Evolutionary conservation across 2,329 filamentous ascomycete genomes (phyloP).

Genomic region (Thielaviopsis euricoi): DNA sequence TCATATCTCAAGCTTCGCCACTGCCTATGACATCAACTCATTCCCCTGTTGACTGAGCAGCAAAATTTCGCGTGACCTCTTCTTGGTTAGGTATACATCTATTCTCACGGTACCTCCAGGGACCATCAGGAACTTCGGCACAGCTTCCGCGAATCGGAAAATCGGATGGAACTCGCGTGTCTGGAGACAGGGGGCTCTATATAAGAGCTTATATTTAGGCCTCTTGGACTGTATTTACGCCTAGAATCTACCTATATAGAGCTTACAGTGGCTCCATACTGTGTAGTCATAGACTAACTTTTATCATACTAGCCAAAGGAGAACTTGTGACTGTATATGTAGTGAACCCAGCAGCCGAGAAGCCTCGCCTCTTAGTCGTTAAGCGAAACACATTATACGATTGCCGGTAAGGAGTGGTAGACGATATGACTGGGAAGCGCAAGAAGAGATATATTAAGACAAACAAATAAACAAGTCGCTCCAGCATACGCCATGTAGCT

Average conservation of each 20-base stretch:
- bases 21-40: too few species aligned
- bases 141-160: not conserved
- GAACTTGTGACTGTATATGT: too few species aligned
- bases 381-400: too few species aligned
- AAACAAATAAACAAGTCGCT: not conserved
- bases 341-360: too few species aligned
- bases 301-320: too few species aligned
- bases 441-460: not conserved
- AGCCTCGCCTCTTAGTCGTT: too few species aligned
- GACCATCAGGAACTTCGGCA: not conserved
- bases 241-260: too few species aligned
- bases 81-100: not conserved
- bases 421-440: not conserved
- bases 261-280: too few species aligned
- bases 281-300: too few species aligned
- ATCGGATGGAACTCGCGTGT: not conserved
- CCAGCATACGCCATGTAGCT: not conserved
- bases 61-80: not conserved
- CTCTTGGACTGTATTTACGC: not conserved
- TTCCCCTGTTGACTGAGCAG: too few species aligned
- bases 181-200: not conserved
- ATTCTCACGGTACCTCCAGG: not conserved
- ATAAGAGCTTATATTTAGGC: not conserved
- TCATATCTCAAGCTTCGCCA: too few species aligned
- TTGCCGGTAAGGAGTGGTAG: too few species aligned